A percentile compares a stretch with the other conserved stretches of the same genome.
These are phyloP conservation scores for Podospora fimiseda DNA, from an alignment of 495 filamentous ascomycete genomes.

Conservation along the genomic window DNA sequence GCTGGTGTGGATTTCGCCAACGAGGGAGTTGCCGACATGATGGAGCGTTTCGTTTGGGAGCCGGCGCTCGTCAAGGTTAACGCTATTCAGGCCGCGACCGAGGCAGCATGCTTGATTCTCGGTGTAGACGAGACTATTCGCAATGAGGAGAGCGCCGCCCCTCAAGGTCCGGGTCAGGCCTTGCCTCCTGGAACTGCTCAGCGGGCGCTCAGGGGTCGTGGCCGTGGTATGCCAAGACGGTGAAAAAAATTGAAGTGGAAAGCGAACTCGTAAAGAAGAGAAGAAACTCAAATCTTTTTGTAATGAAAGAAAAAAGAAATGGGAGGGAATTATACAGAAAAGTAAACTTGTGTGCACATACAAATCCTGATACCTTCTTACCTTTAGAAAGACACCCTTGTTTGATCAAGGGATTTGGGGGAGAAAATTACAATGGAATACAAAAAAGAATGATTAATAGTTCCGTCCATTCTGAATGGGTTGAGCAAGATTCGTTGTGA, in stretches of 20 bases:
- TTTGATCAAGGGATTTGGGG: no score
- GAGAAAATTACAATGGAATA: no score
- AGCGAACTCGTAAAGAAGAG: no score
- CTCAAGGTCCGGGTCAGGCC: conserved; percentile 69
- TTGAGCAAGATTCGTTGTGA: no score
- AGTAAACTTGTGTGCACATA: no score
- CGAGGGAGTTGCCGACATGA: conserved; percentile 88
- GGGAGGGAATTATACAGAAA: no score
- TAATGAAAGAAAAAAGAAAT: conserved; percentile 14
- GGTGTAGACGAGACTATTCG: conserved; percentile 96
- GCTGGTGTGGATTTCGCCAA: conserved; percentile 91
- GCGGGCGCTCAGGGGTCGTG: conserved; percentile 78
- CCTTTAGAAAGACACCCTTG: no score
- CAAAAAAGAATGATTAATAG: no score
- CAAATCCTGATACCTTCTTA: no score
- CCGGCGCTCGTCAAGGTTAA: conserved; percentile 94
- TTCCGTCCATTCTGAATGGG: no score
- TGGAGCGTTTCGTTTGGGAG: conserved; percentile 94
- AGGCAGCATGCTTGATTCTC: conserved; percentile 90
- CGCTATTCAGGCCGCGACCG: conserved; percentile 90
- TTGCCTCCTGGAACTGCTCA: conserved; percentile 91
- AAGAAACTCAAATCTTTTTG: conserved; percentile 12
- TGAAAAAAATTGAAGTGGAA: no score
- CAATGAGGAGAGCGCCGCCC: conserved; percentile 82
- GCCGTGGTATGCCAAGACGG: conserved; percentile 85